Conservation (phyloP, 345 rosid genomes). For the Euphorbia pulcherrima region DNA sequence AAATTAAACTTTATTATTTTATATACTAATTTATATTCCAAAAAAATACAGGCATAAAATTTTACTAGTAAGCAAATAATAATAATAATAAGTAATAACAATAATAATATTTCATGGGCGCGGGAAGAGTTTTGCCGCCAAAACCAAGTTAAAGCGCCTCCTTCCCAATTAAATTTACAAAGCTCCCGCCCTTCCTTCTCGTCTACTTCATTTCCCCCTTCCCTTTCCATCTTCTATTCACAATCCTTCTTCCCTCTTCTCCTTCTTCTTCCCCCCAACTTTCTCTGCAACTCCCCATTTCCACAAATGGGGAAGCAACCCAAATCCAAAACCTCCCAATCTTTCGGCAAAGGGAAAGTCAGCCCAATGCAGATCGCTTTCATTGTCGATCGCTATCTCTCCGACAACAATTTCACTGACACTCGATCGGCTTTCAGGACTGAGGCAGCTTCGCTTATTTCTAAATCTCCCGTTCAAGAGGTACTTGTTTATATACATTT, state of each 20-base stretch:
- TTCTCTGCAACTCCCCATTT: background rate
- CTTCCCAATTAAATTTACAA: background rate
- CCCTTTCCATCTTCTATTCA: background rate
- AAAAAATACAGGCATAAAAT: too few species aligned
- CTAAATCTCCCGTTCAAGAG: constrained; percentile 60
- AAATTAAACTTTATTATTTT: too few species aligned
- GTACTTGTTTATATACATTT: constrained; percentile 23
- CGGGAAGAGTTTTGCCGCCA: too few species aligned
- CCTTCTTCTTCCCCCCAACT: too few species aligned
- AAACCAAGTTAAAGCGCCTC: too few species aligned
- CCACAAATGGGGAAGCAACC: constrained; percentile 48
- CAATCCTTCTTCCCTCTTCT: background rate
- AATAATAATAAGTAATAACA: too few species aligned
- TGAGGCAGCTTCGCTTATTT: constrained; percentile 70
- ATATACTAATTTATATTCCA: too few species aligned
- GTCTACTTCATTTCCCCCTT: background rate
- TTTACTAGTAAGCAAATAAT: too few species aligned
- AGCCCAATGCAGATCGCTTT: constrained; percentile 77
- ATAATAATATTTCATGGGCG: too few species aligned
- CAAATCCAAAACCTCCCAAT: constrained; percentile 38
- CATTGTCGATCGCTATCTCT: constrained; percentile 80
- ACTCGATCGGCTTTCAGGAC: constrained; percentile 51
- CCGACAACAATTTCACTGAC: constrained; percentile 53
- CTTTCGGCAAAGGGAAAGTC: constrained; percentile 57
- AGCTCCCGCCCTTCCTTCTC: background rate